Evolutionary conservation across 2,329 filamentous ascomycete species (phyloP).

Genomic region (Fusarium staphyleae): DNA sequence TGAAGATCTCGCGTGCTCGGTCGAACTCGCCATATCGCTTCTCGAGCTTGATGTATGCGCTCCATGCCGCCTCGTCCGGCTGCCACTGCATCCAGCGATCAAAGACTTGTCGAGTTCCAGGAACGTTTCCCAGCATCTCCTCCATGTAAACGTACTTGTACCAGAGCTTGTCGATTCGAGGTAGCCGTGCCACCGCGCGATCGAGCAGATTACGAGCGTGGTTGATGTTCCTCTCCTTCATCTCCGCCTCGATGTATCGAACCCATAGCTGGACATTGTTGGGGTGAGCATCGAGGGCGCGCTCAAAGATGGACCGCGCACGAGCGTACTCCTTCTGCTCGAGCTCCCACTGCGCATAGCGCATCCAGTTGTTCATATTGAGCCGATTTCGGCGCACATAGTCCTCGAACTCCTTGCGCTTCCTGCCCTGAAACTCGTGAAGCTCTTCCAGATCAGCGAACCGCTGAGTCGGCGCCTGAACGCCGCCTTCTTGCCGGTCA

Average conservation of each 20-base stretch:
- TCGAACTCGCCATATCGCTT: constrained; percentile 94
- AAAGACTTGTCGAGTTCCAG: constrained; percentile 91
- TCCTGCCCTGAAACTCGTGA: constrained; percentile 95
- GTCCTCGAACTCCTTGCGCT: constrained; percentile 96
- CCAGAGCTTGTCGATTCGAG: constrained; percentile 94
- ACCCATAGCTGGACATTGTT: constrained; percentile 90
- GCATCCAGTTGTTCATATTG: constrained; percentile 99
- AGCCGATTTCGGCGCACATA: constrained; percentile 94
- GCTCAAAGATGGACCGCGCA: constrained; percentile 91
- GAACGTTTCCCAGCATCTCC: constrained; percentile 94
- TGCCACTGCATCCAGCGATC: constrained; percentile 99
- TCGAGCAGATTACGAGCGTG: constrained; percentile 95
- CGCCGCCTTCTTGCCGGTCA: constrained; percentile 86
- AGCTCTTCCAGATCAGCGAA: constrained; percentile 98
- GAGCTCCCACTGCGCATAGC: constrained; percentile 96
- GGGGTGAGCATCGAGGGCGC: constrained; percentile 88
- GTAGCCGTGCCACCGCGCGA: constrained; percentile 89
- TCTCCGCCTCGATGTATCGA: constrained; percentile 93
- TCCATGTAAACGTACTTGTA: constrained; percentile 99
- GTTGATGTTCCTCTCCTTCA: constrained; percentile 93
- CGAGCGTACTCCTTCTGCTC: constrained; percentile 97
- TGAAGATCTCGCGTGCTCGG: constrained; percentile 86
- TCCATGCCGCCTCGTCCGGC: constrained; percentile 94
- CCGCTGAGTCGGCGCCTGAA: constrained; percentile 91
- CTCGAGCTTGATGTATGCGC: constrained; percentile 95